phyloP scores from a whole-genome alignment of 805 yeast genomes.

The Danielozyma ontarioensis region DNA sequence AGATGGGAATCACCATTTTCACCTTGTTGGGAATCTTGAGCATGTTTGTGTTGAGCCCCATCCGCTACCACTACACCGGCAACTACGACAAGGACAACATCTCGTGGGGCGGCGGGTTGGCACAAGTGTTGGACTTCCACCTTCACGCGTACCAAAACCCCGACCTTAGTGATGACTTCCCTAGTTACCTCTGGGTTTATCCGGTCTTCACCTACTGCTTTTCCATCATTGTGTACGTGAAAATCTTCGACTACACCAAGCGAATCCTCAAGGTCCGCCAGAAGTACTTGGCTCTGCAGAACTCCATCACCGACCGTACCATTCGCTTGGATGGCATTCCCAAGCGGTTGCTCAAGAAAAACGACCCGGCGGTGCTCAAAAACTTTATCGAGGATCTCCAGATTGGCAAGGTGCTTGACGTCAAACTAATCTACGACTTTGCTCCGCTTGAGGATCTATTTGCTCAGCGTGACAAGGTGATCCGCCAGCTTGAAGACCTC shows the following conservation, averaged over 20 bases:
- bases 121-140: slow-evolving; percentile 2
- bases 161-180: slow-evolving; percentile 31
- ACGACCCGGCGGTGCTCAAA: slow-evolving; percentile 39
- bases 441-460: slow-evolving; percentile 36
- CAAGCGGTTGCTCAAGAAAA: slow-evolving; percentile 26
- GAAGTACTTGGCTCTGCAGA: slow-evolving; percentile 53
- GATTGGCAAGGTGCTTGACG: slow-evolving; percentile 49
- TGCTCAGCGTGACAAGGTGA: slow-evolving; percentile 22
- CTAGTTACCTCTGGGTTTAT: slow-evolving; percentile 45
- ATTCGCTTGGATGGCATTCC: slow-evolving; percentile 55
- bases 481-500: slow-evolving; percentile 33
- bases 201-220: slow-evolving; percentile 54
- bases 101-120: slow-evolving; percentile 6
- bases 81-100: slow-evolving; percentile 38
- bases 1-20: slow-evolving; percentile 21
- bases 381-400: slow-evolving; percentile 50
- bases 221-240: slow-evolving; percentile 42
- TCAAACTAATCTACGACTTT: slow-evolving; percentile 45
- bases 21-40: slow-evolving; percentile 17
- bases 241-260: slow-evolving; percentile 42
- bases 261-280: slow-evolving; percentile 50
- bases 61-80: slow-evolving; percentile 36
- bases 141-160: slow-evolving; percentile 12
- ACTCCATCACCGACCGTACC: slow-evolving; percentile 57
- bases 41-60: slow-evolving; percentile 30